These are phyloP conservation scores for Globomyces pollinis-pini DNA, from an alignment of 192 early-diverging fungal species.

Conservation along the genomic window DNA sequence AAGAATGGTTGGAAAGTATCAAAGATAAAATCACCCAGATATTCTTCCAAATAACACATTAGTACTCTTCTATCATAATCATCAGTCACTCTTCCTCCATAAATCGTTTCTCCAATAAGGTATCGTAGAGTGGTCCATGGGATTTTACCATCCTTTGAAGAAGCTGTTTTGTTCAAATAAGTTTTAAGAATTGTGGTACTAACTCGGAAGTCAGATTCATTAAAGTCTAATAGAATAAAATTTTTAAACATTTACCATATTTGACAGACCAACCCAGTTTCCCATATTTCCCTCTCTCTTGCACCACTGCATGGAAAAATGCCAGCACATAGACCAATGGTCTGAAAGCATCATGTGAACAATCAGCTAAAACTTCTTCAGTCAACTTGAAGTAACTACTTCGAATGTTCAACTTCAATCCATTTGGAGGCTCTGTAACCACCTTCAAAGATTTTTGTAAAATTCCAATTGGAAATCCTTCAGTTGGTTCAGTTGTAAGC, in stretches of 20 bases:
- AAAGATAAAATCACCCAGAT: conserved; percentile 56
- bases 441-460: conserved; percentile 55
- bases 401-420: conserved; percentile 50
- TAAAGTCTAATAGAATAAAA: conserved; percentile 52
- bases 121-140: conserved; percentile 60
- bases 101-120: conserved; percentile 57
- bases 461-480: conserved; percentile 51
- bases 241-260: conserved; percentile 19
- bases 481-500: conserved; percentile 55
- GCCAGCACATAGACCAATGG: conserved; percentile 51
- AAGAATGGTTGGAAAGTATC: conserved; percentile 56
- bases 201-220: conserved; percentile 57
- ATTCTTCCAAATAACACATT: conserved; percentile 57
- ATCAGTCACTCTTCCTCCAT: conserved; percentile 57
- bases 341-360: conserved; percentile 43
- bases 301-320: conserved; percentile 57
- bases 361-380: conserved; percentile 48
- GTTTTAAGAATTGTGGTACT: conserved; percentile 45
- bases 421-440: conserved; percentile 58
- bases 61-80: conserved; percentile 55
- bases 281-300: conserved; percentile 57
- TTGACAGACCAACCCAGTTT: conserved; percentile 60
- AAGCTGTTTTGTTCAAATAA: conserved; percentile 52
- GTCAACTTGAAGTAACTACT: conserved; percentile 51
- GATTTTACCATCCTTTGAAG: conserved; percentile 43